Base-by-base conservation (phyloP, 768 basidiomycete genomes). In the Dictyophora rubrovolvata region DNA sequence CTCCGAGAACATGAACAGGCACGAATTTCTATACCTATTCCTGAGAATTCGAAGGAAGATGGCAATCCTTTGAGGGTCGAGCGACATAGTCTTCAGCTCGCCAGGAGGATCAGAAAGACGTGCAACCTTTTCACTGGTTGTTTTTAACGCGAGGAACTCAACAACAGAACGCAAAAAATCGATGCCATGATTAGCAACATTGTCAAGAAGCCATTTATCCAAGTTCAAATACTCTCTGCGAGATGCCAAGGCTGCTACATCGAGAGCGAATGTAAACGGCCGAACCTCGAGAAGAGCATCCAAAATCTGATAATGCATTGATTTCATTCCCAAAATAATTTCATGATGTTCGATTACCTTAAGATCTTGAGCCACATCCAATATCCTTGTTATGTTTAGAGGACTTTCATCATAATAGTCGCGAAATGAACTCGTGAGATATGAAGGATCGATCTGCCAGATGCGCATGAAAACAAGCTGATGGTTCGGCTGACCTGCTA, bases 401-500 rank as follows among this genome's bases (percentile, higher is more conserved):
- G 91, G 89, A 62, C 85, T 91, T 66, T 94, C 92, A 52, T 86
- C 81, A 71, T 98, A 96, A 68, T 93, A 94, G 62, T 93, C 90
- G 33, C 87, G 83, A 72, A 98, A 88, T 7, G 92, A 91, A 58
- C 85, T 80, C 5, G 92, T 86, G 54, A 98, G 80, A 69, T 93
- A 90, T 0, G 84, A 75, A 0, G 89, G 89, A 66, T 93, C 83
- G 48, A 90, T 86, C 67, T 94, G 90, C 88, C 91, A 94, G 57
- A 99, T 84, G 52, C 93, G 82, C 84, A 95, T 93, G 75, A 98
- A 97, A 59, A 97, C 93, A 10, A 99, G 81, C 64, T 96, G 92
- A 66, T 96, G 93, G 65, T 93, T 93, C 8, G 93, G 93, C 66
- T 94, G 89, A 16, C 92, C 90, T 18, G 85, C 86, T 47, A 97